Conservation (phyloP, 352 stramenopile genomes). For the Globisporangium cederbergense region DNA sequence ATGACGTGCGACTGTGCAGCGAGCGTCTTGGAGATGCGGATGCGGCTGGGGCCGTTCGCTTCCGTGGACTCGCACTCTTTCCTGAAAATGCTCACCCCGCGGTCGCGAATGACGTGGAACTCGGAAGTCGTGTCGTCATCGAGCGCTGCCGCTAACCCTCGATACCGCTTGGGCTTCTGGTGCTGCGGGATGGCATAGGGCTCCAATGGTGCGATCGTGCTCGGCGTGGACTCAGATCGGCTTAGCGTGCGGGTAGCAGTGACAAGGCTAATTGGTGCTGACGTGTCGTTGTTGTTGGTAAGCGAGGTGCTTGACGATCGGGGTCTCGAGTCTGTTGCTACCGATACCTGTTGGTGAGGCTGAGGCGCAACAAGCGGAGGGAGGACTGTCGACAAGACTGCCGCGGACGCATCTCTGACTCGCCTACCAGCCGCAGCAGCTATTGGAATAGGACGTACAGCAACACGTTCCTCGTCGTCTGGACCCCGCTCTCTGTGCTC, state of each 20-base stretch:
- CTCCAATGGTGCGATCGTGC: conserved; percentile 22
- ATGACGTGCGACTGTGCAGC: conserved; percentile 36
- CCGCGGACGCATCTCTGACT: neutral
- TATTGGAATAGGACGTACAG: neutral
- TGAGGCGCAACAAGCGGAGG: neutral
- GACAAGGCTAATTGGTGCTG: neutral
- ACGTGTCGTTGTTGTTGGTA: neutral
- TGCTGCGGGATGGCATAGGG: conserved; percentile 5
- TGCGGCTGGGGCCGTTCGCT: conserved; percentile 27
- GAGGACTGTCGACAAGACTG: neutral
- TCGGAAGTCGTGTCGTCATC: conserved; percentile 16
- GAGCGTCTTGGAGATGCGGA: conserved; percentile 42
- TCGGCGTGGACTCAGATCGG: conserved; percentile 51
- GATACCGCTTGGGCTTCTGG: conserved; percentile 34
- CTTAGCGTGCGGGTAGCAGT: conserved; percentile 10
- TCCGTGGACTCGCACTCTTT: conserved; percentile 40
- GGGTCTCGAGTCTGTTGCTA: neutral
- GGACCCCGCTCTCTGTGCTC: neutral
- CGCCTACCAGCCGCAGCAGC: neutral
- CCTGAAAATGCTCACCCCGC: conserved; percentile 45
- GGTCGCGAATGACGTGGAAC: conserved; percentile 35
- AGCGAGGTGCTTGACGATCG: neutral
- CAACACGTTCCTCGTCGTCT: neutral
- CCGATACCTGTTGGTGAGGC: neutral
- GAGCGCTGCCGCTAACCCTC: conserved; percentile 40